Conservation (phyloP, 805 yeast genomes). For the Debaryomyces castellii region DNA sequence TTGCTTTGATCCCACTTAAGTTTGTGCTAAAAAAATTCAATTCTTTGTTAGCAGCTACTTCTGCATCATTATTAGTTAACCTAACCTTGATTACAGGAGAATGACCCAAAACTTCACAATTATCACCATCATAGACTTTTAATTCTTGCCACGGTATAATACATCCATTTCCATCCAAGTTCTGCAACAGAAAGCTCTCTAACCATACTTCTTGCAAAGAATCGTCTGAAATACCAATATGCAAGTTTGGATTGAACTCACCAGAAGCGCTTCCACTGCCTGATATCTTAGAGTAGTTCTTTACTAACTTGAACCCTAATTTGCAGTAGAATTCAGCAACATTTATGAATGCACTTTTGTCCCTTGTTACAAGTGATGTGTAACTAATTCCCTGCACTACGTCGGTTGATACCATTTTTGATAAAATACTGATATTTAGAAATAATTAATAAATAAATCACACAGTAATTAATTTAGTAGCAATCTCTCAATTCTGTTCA, state of each 20-base stretch:
- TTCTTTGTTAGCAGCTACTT: constrained; percentile 10
- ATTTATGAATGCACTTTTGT: constrained; percentile 43
- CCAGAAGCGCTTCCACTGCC: constrained; percentile 30
- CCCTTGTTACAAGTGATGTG: constrained; percentile 60
- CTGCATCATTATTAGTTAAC: constrained; percentile 18
- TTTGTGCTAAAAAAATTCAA: constrained; percentile 33
- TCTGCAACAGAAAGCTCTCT: constrained; percentile 59
- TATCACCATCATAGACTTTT: constrained; percentile 37
- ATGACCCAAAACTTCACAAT: constrained; percentile 22
- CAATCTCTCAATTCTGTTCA: background rate
- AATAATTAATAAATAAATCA: background rate
- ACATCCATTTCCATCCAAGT: constrained; percentile 30
- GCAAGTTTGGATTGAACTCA: constrained; percentile 22
- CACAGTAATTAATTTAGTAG: background rate
- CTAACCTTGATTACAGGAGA: constrained; percentile 37
- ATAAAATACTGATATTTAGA: background rate
- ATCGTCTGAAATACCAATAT: constrained; percentile 61
- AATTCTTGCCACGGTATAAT: constrained; percentile 43
- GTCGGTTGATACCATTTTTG: constrained; percentile 1
- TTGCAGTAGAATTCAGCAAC: constrained; percentile 56
- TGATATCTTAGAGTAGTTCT: constrained; percentile 57
- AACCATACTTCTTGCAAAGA: constrained; percentile 73
- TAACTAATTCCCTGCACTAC: constrained; percentile 44
- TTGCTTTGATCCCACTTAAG: constrained; percentile 18
- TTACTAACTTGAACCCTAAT: constrained; percentile 61